phyloP scores from a whole-genome alignment of 805 yeast genomes.

The fission yeast (Schizosaccharomyces pombe) region DNA sequence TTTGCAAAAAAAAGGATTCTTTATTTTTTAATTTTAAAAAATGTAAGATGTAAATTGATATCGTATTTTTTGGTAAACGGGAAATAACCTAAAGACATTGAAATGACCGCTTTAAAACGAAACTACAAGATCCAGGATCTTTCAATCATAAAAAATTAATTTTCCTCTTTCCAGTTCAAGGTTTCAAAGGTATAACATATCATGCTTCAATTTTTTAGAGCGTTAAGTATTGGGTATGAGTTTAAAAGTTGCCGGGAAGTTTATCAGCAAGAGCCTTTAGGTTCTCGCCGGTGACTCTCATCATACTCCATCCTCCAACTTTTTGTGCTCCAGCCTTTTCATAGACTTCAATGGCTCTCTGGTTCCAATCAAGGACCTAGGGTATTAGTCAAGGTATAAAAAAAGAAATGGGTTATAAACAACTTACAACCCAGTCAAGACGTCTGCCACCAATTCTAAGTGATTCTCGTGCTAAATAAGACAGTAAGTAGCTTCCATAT shows the following conservation, averaged over 20 bases:
- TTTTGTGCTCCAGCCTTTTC: slow-evolving; percentile 9
- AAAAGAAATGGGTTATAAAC: neutral
- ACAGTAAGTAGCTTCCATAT: slow-evolving; percentile 8
- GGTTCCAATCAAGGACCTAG: slow-evolving; percentile 7
- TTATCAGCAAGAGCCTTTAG: neutral
- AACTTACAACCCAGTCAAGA: slow-evolving; percentile 9
- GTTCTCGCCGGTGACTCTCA: slow-evolving; percentile 10
- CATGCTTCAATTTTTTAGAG: no score
- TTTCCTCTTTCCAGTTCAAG: no score
- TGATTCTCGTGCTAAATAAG: slow-evolving; percentile 9
- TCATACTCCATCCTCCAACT: slow-evolving; percentile 9
- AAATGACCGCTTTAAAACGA: no score
- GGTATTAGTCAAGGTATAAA: neutral
- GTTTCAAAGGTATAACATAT: no score
- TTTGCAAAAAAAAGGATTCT: no score
- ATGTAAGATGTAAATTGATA: no score
- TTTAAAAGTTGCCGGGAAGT: neutral
- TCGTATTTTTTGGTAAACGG: no score
- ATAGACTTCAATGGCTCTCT: slow-evolving; percentile 10
- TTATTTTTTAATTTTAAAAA: no score
- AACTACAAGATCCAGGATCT: no score
- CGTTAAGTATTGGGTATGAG: no score
- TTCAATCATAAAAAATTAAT: no score
- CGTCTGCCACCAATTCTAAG: slow-evolving; percentile 9
- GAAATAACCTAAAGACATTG: no score